phyloP scores from a whole-genome alignment of 164 flowering plant species.

The Berberis thunbergii region DNA sequence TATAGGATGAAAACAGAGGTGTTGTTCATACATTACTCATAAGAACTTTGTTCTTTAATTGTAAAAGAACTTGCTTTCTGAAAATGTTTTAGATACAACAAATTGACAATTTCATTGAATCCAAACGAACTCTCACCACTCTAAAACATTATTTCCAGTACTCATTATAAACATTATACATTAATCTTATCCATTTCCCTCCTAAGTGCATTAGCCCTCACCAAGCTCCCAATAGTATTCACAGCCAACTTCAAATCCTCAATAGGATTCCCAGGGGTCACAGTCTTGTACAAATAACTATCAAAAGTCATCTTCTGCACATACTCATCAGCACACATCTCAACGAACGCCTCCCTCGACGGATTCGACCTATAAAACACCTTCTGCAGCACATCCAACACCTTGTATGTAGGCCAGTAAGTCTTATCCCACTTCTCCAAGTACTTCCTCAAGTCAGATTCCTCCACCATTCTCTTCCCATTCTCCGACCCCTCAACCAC shows the following conservation, averaged over 20 bases:
- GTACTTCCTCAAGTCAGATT: slow-evolving; percentile 62
- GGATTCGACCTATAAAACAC: slow-evolving; percentile 93
- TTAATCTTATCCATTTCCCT: slow-evolving; percentile 75
- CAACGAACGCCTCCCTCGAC: slow-evolving; percentile 93
- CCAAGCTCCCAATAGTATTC: slow-evolving; percentile 89
- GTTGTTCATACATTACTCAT: too few species aligned
- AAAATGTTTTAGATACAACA: too few species aligned
- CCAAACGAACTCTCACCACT: too few species aligned
- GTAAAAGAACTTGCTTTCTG: too few species aligned
- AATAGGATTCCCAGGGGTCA: slow-evolving; percentile 86
- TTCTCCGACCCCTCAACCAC: slow-evolving; percentile 69
- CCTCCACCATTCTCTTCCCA: slow-evolving; percentile 64
- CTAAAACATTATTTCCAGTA: too few species aligned
- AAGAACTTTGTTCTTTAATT: too few species aligned
- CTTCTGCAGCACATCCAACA: slow-evolving; percentile 89
- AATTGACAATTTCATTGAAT: too few species aligned
- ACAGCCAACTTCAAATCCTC: slow-evolving; percentile 87
- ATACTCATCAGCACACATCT: slow-evolving; percentile 96
- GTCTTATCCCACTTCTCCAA: slow-evolving; percentile 89
- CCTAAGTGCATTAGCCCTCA: slow-evolving; percentile 83
- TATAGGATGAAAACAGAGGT: too few species aligned
- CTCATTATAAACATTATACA: slow-evolving; percentile 10
- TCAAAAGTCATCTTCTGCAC: slow-evolving; percentile 99
- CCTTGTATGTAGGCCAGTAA: slow-evolving; percentile 96
- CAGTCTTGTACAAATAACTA: slow-evolving; percentile 83